Evolutionary conservation across 495 filamentous ascomycete species (phyloP).

Genomic region (Parachaetomium inaequale): DNA sequence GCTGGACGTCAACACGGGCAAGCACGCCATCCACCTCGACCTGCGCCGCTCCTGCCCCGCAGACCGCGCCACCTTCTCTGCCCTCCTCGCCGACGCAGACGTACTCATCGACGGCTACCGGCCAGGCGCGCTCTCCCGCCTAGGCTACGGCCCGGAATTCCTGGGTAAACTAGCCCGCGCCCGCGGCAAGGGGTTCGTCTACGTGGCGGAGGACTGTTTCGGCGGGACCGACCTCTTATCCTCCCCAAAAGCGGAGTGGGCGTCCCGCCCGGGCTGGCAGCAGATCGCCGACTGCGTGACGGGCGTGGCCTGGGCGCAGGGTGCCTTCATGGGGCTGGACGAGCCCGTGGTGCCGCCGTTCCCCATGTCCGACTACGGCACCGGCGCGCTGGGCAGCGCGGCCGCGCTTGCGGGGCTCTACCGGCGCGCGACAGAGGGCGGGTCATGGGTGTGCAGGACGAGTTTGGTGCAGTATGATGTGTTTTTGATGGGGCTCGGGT

Average conservation of each 20-base stretch:
- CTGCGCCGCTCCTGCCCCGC: slow-evolving; percentile 44
- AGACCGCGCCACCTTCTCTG: slow-evolving; percentile 55
- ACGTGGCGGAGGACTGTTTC: slow-evolving; percentile 72
- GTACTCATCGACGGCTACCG: slow-evolving; percentile 66
- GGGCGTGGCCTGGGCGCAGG: slow-evolving; percentile 71
- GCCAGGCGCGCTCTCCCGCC: slow-evolving; percentile 60
- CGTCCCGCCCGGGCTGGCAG: slow-evolving; percentile 53
- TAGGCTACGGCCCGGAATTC: slow-evolving; percentile 57
- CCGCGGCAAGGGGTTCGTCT: slow-evolving; percentile 60
- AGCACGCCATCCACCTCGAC: slow-evolving; percentile 52
- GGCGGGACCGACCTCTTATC: slow-evolving; percentile 39
- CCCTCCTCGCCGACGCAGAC: slow-evolving; percentile 57
- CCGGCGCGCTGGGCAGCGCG: slow-evolving; percentile 61
- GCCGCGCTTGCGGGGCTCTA: slow-evolving; percentile 62
- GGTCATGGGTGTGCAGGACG: slow-evolving; percentile 62
- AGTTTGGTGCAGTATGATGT: slow-evolving; percentile 62
- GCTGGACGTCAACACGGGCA: slow-evolving; percentile 73
- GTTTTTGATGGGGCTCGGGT: slow-evolving; percentile 59
- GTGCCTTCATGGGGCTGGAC: slow-evolving; percentile 63
- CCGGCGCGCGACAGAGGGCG: slow-evolving; percentile 57
- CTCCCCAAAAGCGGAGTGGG: slow-evolving; percentile 40
- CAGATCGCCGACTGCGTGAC: slow-evolving; percentile 55
- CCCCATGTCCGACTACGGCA: slow-evolving; percentile 79
- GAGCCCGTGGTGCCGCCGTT: slow-evolving; percentile 76
- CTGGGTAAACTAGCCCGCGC: slow-evolving; percentile 49